These are phyloP conservation scores for Lactarius hengduanensis DNA, from an alignment of 768 basidiomycete genomes.

Conservation along the genomic window DNA sequence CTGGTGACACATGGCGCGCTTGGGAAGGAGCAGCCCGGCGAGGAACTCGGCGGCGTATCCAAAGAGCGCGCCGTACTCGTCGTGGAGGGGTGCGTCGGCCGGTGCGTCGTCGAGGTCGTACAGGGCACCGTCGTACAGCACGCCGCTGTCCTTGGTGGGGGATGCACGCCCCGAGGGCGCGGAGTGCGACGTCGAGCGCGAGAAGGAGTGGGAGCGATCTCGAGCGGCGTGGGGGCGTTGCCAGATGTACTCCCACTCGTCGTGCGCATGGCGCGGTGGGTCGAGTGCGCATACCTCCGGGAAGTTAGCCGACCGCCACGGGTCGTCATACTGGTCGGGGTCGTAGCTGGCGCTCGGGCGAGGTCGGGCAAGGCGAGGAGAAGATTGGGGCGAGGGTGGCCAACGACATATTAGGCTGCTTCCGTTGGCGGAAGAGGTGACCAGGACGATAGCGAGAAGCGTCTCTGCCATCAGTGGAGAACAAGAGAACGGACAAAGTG, in stretches of 20 bases:
- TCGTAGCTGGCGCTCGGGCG: conserved; percentile 47
- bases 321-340: conserved; percentile 63
- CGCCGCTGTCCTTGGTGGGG: conserved; percentile 44
- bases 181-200: conserved; percentile 37
- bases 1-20: conserved; percentile 80
- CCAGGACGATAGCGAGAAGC: conserved; percentile 76
- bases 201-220: conserved; percentile 53
- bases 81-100: conserved; percentile 30
- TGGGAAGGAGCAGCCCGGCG: conserved; percentile 77
- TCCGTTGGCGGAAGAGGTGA: conserved; percentile 81
- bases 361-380: conserved; percentile 71
- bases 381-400: conserved; percentile 68
- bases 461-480: conserved; percentile 62
- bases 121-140: conserved; percentile 18
- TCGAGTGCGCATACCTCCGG: conserved; percentile 36
- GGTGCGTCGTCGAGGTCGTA: conserved; percentile 36
- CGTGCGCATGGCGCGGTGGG: conserved; percentile 26
- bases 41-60: conserved; percentile 81
- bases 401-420: conserved; percentile 79
- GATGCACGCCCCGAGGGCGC: conserved; percentile 50
- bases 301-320: conserved; percentile 66
- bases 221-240: conserved; percentile 49
- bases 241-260: conserved; percentile 60
- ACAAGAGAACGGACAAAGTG: background rate
- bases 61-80: conserved; percentile 68